phyloP scores from a whole-genome alignment of 768 basidiomycete species.

The Serpula lacrymans region DNA sequence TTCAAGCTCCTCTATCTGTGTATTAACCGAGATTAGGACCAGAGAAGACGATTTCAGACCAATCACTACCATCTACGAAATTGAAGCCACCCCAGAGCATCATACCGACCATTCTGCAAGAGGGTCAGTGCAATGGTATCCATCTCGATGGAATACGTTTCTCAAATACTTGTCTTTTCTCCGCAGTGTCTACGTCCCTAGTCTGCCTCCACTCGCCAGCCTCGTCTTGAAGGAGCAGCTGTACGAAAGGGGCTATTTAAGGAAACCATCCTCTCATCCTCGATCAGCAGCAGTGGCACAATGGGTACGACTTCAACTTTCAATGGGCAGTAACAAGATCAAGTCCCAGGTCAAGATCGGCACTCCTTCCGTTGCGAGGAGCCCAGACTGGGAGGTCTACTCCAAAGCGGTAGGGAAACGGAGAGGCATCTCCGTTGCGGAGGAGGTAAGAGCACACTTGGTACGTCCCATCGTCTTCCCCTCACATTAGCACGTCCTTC shows the following conservation, averaged over 20 bases:
- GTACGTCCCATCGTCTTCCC: constrained; percentile 6
- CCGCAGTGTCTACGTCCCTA: too few relatives aligned
- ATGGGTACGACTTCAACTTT: constrained; percentile 1
- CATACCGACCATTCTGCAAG: too few relatives aligned
- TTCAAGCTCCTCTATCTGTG: too few relatives aligned
- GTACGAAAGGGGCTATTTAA: constrained; percentile 23
- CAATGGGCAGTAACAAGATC: neutral
- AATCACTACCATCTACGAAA: too few relatives aligned
- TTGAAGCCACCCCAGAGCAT: too few relatives aligned
- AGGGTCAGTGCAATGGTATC: too few relatives aligned
- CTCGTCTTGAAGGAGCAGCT: constrained; percentile 25
- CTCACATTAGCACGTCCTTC: too few relatives aligned
- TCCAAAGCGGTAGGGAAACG: constrained; percentile 16
- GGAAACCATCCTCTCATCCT: constrained; percentile 11
- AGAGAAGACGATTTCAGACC: too few relatives aligned
- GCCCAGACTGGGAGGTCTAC: constrained; percentile 4
- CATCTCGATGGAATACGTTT: too few relatives aligned
- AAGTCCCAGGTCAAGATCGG: neutral
- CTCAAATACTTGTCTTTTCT: too few relatives aligned
- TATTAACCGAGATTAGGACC: too few relatives aligned
- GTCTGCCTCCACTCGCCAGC: constrained; percentile 24
- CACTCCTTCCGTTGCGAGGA: neutral
- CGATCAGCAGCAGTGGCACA: neutral
- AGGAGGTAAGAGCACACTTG: constrained; percentile 12
- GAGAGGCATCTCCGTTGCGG: constrained; percentile 15